Evolutionary conservation across 768 basidiomycete genomes (phyloP), one percentile per base, ranked within the genome.

Genomic region (Tylopilus intermedius): DNA sequence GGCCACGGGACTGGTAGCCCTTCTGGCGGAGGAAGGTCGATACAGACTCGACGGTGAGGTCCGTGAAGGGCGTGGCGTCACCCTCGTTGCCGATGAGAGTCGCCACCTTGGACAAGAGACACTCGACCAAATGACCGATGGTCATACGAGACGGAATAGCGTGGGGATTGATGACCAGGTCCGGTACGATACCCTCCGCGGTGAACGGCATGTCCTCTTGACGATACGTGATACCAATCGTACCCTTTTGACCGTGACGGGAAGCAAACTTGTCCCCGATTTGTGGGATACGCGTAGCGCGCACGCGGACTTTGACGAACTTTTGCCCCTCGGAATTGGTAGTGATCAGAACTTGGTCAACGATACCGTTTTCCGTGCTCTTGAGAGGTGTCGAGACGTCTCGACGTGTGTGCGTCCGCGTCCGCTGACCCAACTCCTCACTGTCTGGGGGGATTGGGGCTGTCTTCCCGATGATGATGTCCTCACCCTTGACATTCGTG

Each of bases 191-290:
- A 53, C 96, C 96, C 66, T 98, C 94, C 2, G 86, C 84, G 3
- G 94, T 95, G 76, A 98, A 99, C 29, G 96, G 96, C 96, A 99
- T 98, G 67, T 99, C 96, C 70, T 99, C 96, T 70, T 98, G 96
- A 47, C 96, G 91, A 67, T 99, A 99, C 0, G 95, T 97, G 71
- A 99, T 96, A 72, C 96, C 96, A 57, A 98, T 95, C 9, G 96
- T 99, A 71, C 96, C 96, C 76, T 99, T 99, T 74, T 99, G 96
- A 63, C 96, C 96, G 66, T 99, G 96, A 65, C 96, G 90, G 44
- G 96, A 99, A 2, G 96, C 96, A 60, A 99, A 99, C 73, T 99
- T 99, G 78, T 99, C 96, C 38, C 96, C 96, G 50, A 88, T 96
- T 69, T 99, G 95, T 29, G 96, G 96, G 50, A 98, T 83, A 73